Base-by-base conservation (phyloP, 2,329 filamentous ascomycete genomes). In the Stachybotrys echinatus region DNA sequence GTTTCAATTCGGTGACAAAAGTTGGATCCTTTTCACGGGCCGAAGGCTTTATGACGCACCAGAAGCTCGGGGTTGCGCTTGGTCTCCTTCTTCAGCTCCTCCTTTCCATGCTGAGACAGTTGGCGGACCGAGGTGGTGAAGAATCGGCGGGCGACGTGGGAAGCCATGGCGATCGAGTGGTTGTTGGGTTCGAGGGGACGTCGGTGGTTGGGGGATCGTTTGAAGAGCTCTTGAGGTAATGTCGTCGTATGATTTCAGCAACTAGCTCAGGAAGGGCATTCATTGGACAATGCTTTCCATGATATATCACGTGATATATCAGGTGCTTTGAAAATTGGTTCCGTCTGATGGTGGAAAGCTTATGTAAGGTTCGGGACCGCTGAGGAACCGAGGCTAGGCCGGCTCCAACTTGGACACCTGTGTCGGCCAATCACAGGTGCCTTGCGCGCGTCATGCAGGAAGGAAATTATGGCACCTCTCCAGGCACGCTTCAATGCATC, bases 91-190 rank as follows among this genome's bases (percentile, higher is more conserved):
- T 80, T 77, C 56, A 83, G 77, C 61, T 69, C 68, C 54, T 70
- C 59, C 63, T 76, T 70, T 59, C 66, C 64, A 47, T 69, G 60
- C 52, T 74, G 66, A 58, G 71, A 65, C 56, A 81, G 60, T 52
- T 78, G 78, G 61, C 79, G 79, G 55, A 68, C 64, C 50, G 75
- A 72, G 62, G 78, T 80, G 61, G 74, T 72, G 61, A 83, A 77
- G 53, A 79, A 72, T 56, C 80, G 73, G 60, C 79, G 78, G 58
- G 80, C 71, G 62, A 81, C 68, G 60, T 76, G 65, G 60, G 80
- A 81, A 53, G 79, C 75, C 79, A 83, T 83, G 65, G 63, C 69
- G 66, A 57, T 56, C 58, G 58, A 52, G 46, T 51, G 48, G 50
- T 53, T 51, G 51, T 54, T 47, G 31, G 49, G 54, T 55, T 50